Evolutionary conservation across 2,329 filamentous ascomycete species (phyloP).

Genomic region (Sphaerulina musiva): DNA sequence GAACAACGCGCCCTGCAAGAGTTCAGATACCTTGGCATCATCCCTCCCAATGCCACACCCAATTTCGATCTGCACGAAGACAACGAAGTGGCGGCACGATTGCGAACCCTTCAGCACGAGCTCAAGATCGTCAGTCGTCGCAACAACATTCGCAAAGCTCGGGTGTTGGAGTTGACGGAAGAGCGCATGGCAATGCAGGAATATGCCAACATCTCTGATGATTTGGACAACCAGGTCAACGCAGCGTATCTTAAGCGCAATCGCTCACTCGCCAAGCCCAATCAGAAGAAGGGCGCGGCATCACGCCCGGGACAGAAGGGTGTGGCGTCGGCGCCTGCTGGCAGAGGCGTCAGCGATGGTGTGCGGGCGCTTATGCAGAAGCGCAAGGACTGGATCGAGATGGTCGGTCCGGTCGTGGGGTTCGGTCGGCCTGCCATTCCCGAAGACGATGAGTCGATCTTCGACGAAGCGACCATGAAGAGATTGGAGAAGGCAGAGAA

Average conservation of each 20-base stretch:
- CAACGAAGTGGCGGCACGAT: conserved; percentile 84
- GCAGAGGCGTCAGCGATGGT: conserved; percentile 81
- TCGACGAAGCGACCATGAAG: conserved; percentile 65
- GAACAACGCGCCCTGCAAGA: conserved; percentile 91
- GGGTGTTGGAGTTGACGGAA: conserved; percentile 78
- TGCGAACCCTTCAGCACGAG: conserved; percentile 76
- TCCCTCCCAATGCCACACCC: conserved; percentile 55
- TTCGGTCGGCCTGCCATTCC: conserved; percentile 74
- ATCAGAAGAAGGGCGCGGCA: conserved; percentile 66
- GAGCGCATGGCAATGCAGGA: conserved; percentile 95
- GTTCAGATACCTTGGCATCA: conserved; percentile 80
- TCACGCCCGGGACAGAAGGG: conserved; percentile 54
- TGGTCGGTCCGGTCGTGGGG: conserved; percentile 83
- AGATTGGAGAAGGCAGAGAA: conserved; percentile 67
- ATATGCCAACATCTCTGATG: conserved; percentile 92
- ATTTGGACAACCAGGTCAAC: conserved; percentile 90
- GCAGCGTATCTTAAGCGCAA: conserved; percentile 94
- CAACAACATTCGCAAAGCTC: conserved; percentile 85
- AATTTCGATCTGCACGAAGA: conserved; percentile 88
- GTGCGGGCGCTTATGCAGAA: conserved; percentile 91
- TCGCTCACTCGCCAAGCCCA: conserved; percentile 77
- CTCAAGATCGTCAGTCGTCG: conserved; percentile 76
- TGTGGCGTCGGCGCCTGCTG: conserved; percentile 58
- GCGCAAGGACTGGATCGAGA: conserved; percentile 80
- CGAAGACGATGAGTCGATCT: conserved; percentile 66